Percentiles rank a stretch among this genome's conserved stretches.
These are phyloP conservation scores for Martensiomyces pterosporus DNA, from an alignment of 192 early-diverging fungal genomes.

Conservation along the genomic window DNA sequence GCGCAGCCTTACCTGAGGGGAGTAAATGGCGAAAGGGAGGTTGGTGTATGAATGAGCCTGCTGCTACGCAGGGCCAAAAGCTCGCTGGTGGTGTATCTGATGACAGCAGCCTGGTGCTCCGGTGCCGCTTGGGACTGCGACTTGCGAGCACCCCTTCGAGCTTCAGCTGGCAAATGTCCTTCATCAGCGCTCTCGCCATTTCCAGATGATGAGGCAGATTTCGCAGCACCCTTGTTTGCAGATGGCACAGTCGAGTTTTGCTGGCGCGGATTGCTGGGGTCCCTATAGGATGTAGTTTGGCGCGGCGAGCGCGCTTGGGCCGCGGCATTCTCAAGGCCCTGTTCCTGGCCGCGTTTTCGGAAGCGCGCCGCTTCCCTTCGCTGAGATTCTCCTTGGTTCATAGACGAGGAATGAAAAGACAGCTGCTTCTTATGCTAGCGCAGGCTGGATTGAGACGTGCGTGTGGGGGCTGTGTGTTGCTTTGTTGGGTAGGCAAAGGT, in stretches of 20 bases:
- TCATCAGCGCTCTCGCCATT: too few relatives aligned
- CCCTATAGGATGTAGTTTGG: too few relatives aligned
- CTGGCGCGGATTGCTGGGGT: too few relatives aligned
- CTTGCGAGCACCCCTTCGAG: too few relatives aligned
- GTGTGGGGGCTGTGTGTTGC: not conserved
- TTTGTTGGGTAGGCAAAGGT: not conserved
- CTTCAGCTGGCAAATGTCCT: too few relatives aligned
- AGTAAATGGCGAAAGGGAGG: constrained; percentile 25
- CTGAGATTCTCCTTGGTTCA: too few relatives aligned
- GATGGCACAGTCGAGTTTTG: constrained; percentile 61
- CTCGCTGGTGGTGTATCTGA: constrained; percentile 35
- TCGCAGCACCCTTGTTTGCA: constrained; percentile 46
- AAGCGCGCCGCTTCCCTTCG: not conserved
- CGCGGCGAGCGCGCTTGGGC: too few relatives aligned
- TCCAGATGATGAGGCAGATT: constrained; percentile 12
- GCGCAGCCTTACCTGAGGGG: constrained; percentile 34
- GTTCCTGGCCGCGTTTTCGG: not conserved
- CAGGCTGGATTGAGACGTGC: too few relatives aligned
- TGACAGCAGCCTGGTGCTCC: constrained; percentile 9
- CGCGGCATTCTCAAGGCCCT: too few relatives aligned
- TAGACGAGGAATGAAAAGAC: too few relatives aligned
- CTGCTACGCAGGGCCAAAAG: constrained; percentile 35
- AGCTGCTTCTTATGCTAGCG: too few relatives aligned
- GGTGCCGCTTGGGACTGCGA: not conserved
- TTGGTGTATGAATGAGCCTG: constrained; percentile 19